Evolutionary conservation across 2,329 filamentous ascomycete species (phyloP), one percentile per base, ranked within the genome.

Genomic region (Pyricularia pennisetigena): DNA sequence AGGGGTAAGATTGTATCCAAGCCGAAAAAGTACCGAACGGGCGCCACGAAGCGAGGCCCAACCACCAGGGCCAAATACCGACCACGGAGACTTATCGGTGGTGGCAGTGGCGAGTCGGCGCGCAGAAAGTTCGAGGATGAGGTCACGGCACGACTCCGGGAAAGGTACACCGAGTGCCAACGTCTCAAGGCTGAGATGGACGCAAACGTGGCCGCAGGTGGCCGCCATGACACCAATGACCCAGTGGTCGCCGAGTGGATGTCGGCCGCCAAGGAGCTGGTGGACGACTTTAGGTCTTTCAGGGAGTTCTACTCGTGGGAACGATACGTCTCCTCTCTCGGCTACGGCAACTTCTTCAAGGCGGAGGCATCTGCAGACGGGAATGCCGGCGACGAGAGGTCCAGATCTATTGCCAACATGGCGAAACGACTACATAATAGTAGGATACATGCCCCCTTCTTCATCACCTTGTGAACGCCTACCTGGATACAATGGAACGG

Each of bases 271-370:
- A 82, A 82, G 73, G 82, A 85, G 67, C 80, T 90, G 8, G 82
- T 88, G 10, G 83, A 88, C 69, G 87, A 90, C 69, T 90, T 90
- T 73, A 80, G 86, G 70, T 85, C 85, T 0, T 83, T 86, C 71
- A 88, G 86, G 72, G 82, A 85, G 65, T 89, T 90, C 71, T 90
- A 88, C 72, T 83, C 86, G 1, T 89, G 86, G 86, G 87, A 90
- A 69, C 88, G 87, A 74, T 88, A 88, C 71, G 79, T 88, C 65
- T 80, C 82, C 68, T 87, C 88, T 73, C 77, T 88, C 70, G 82
- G 86, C 0, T 77, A 76, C 69, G 74, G 72, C 29, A 72, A 73
- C 9, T 74, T 75, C 64, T 77, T 81, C 67, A 74, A 78, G 41
- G 75, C 79, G 67, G 75, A 76, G 7, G 74, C 75, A 23, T 74